These are phyloP conservation scores for Millerozyma acaciae DNA, from an alignment of 805 yeast species.

Conservation along the genomic window DNA sequence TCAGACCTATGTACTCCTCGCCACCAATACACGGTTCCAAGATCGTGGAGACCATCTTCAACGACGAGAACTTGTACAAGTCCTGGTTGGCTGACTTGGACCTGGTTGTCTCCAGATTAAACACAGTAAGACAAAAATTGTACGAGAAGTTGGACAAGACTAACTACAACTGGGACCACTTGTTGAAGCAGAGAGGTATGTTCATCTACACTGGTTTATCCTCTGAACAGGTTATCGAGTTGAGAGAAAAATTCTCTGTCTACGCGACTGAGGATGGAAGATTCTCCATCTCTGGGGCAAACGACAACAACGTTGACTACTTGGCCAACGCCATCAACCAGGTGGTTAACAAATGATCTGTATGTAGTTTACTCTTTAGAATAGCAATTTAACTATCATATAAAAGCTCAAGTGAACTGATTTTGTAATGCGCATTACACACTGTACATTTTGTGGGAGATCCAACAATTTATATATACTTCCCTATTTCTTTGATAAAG, in stretches of 20 bases:
- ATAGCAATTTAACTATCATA: no score
- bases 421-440: no score
- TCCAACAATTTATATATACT: no score
- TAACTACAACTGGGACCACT: conserved; percentile 77
- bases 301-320: conserved; percentile 72
- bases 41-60: conserved; percentile 74
- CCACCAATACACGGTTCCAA: conserved; percentile 95
- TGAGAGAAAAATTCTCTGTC: conserved; percentile 70
- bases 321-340: conserved; percentile 59
- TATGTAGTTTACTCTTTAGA: no score
- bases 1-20: conserved; percentile 85
- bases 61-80: conserved; percentile 50
- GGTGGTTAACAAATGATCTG: conserved; percentile 35
- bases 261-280: conserved; percentile 91
- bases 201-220: conserved; percentile 86
- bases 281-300: conserved; percentile 86
- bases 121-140: conserved; percentile 63
- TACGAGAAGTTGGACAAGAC: conserved; percentile 59
- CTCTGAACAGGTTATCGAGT: conserved; percentile 62
- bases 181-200: conserved; percentile 92
- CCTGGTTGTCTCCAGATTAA: conserved; percentile 75
- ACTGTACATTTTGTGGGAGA: no score
- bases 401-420: no score
- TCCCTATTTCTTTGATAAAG: no score
- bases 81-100: conserved; percentile 84